These are phyloP conservation scores for Endocalyx cinctus DNA, from an alignment of 2,329 filamentous ascomycete species.

Conservation along the genomic window DNA sequence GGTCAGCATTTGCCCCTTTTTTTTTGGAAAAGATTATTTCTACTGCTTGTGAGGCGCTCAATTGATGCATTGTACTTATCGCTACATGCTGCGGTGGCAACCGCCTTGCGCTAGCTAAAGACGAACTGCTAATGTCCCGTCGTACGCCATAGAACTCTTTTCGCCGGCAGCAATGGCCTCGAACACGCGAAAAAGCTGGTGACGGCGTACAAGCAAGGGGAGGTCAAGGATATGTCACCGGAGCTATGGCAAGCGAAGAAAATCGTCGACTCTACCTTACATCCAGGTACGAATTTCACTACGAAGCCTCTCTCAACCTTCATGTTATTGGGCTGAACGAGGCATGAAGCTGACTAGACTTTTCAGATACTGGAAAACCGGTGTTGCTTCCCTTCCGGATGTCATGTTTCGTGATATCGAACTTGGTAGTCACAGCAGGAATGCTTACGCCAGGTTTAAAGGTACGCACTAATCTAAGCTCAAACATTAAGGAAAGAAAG, in stretches of 20 bases:
- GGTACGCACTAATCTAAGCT: slow-evolving; percentile 41
- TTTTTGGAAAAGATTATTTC: background rate
- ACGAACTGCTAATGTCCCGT: slow-evolving; percentile 10
- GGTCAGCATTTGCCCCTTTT: slow-evolving; percentile 55
- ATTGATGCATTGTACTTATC: too few relatives aligned
- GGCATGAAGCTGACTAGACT: background rate
- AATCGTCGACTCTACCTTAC: slow-evolving; percentile 91
- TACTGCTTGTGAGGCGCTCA: background rate
- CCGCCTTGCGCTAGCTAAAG: background rate
- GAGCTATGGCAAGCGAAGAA: slow-evolving; percentile 96
- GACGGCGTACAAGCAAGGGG: slow-evolving; percentile 80
- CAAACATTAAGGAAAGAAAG: background rate
- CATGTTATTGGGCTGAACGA: background rate
- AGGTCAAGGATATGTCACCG: slow-evolving; percentile 74
- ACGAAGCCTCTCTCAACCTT: slow-evolving; percentile 2
- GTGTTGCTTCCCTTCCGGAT: slow-evolving; percentile 96
- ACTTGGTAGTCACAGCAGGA: slow-evolving; percentile 88
- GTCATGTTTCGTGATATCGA: slow-evolving; percentile 91
- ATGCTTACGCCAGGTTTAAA: slow-evolving; percentile 90
- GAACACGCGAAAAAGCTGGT: slow-evolving; percentile 82
- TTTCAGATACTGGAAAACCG: slow-evolving; percentile 79
- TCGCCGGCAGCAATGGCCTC: slow-evolving; percentile 72
- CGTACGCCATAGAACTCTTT: slow-evolving; percentile 65
- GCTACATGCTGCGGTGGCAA: too few relatives aligned
- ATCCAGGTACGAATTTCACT: slow-evolving; percentile 77